These are phyloP conservation scores for Talaromyces sp. DNA, from an alignment of 2,329 filamentous ascomycete species.

Conservation along the genomic window DNA sequence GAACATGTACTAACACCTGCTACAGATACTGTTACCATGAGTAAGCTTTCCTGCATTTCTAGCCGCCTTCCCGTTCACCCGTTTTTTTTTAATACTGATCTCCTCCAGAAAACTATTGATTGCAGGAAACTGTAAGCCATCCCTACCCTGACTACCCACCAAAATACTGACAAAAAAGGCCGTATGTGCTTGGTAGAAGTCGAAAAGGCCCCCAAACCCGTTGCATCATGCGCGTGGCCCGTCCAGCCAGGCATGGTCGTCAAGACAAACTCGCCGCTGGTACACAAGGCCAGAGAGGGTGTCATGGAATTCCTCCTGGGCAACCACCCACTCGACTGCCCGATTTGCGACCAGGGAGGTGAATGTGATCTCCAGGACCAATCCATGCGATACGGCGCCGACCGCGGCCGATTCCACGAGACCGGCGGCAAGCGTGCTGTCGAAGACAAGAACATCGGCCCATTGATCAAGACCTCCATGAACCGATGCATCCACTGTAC, in stretches of 20 bases:
- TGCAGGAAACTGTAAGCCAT: constrained; percentile 76
- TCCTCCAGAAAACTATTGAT: constrained; percentile 83
- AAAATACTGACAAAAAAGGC: constrained; percentile 26
- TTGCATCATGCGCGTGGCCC: constrained; percentile 97
- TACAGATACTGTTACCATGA: constrained; percentile 96
- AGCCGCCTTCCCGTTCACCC: not conserved
- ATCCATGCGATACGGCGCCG: constrained; percentile 96
- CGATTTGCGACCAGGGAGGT: constrained; percentile 97
- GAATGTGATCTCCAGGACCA: constrained; percentile 99
- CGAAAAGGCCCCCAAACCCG: constrained; percentile 90
- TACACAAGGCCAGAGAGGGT: constrained; percentile 96
- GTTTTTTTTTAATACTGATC: constrained; percentile 18
- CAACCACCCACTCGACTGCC: constrained; percentile 94
- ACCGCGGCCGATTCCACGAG: constrained; percentile 96
- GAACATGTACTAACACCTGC: constrained; percentile 1
- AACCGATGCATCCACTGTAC: constrained; percentile 99
- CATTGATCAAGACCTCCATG: constrained; percentile 98
- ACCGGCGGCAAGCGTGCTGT: constrained; percentile 92
- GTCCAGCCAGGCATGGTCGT: constrained; percentile 98
- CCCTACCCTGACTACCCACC: not conserved
- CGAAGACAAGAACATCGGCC: constrained; percentile 99
- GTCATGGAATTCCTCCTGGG: constrained; percentile 98
- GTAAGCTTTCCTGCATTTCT: constrained; percentile 48
- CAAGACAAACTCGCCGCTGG: constrained; percentile 92
- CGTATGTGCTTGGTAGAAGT: constrained; percentile 99